Evolutionary conservation across 1,284 basidiomycete species (phyloP).

Genomic region (Leccinum huronense): DNA sequence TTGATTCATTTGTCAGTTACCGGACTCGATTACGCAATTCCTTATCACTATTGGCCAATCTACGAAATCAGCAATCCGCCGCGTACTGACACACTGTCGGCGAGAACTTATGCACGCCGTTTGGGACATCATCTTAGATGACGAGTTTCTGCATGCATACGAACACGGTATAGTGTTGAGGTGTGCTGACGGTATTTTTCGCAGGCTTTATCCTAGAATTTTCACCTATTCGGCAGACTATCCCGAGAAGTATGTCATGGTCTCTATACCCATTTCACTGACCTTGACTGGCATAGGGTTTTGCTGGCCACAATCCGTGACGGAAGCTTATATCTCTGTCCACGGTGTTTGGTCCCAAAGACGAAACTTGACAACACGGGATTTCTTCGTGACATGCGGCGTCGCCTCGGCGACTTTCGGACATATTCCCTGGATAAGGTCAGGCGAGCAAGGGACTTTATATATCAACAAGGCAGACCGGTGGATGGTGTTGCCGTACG

Average conservation of each 20-base stretch:
- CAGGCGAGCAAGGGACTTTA: conserved; percentile 3
- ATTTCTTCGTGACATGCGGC: background rate
- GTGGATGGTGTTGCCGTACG: conserved; percentile 3
- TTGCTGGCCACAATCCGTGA: conserved; percentile 18
- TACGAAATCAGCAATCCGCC: background rate
- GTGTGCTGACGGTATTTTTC: conserved; percentile 24
- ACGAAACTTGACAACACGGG: conserved; percentile 3
- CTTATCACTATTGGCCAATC: background rate
- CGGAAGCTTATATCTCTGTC: conserved; percentile 18
- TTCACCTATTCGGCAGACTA: conserved; percentile 37
- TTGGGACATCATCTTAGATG: conserved; percentile 22
- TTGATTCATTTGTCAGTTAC: background rate
- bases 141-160: conserved; percentile 33
- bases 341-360: conserved; percentile 3
- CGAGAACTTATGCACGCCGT: conserved; percentile 6
- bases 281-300: conserved; percentile 13
- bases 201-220: conserved; percentile 29
- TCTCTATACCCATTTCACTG: background rate
- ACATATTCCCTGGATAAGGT: background rate
- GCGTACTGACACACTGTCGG: conserved; percentile 4
- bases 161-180: conserved; percentile 32
- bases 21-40: background rate
- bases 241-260: conserved; percentile 22
- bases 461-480: conserved; percentile 4
- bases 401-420: background rate